Evolutionary conservation across 1,139 yeast genomes (phyloP).

Genomic region (Nadsonia commutata): DNA sequence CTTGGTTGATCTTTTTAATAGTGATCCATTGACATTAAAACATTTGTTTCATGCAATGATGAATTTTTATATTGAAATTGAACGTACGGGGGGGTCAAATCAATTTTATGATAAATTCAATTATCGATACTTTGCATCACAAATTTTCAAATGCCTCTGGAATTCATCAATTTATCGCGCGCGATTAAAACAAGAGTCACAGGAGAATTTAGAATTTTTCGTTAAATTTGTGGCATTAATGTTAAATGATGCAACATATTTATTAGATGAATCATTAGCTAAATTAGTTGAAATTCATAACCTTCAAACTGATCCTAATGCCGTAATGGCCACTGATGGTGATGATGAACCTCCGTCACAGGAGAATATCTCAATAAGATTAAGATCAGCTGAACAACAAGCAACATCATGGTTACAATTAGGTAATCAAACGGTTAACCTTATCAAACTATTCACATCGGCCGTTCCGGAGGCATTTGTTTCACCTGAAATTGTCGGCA

Average conservation of each 20-base stretch:
- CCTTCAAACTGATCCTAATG: slow-evolving; percentile 41
- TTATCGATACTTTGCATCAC: slow-evolving; percentile 73
- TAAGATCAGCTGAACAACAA: slow-evolving; percentile 52
- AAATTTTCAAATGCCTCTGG: slow-evolving; percentile 76
- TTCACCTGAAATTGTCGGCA: slow-evolving; percentile 78
- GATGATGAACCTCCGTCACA: slow-evolving; percentile 5
- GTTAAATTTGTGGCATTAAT: slow-evolving; percentile 85
- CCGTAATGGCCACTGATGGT: slow-evolving; percentile 6
- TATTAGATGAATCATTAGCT: slow-evolving; percentile 79
- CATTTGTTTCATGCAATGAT: slow-evolving; percentile 69
- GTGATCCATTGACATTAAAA: slow-evolving; percentile 45
- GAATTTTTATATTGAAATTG: slow-evolving; percentile 87
- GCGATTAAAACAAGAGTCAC: slow-evolving; percentile 58
- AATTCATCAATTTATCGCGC: slow-evolving; percentile 48
- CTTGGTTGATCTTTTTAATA: slow-evolving; percentile 48
- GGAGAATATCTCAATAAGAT: slow-evolving; percentile 40
- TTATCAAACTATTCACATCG: slow-evolving; percentile 68
- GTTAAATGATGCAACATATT: slow-evolving; percentile 84
- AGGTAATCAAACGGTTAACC: slow-evolving; percentile 66
- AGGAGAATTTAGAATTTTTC: slow-evolving; percentile 55
- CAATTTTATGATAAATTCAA: slow-evolving; percentile 95
- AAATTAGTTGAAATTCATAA: slow-evolving; percentile 66
- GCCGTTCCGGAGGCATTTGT: slow-evolving; percentile 82
- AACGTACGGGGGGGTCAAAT: slow-evolving; percentile 87
- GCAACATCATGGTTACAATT: slow-evolving; percentile 76